A percentile compares a stretch with the other conserved stretches of the same genome.
Evolutionary conservation across 176 grass and related monocot species (phyloP).

Genomic region (Oryza glaberrima): DNA sequence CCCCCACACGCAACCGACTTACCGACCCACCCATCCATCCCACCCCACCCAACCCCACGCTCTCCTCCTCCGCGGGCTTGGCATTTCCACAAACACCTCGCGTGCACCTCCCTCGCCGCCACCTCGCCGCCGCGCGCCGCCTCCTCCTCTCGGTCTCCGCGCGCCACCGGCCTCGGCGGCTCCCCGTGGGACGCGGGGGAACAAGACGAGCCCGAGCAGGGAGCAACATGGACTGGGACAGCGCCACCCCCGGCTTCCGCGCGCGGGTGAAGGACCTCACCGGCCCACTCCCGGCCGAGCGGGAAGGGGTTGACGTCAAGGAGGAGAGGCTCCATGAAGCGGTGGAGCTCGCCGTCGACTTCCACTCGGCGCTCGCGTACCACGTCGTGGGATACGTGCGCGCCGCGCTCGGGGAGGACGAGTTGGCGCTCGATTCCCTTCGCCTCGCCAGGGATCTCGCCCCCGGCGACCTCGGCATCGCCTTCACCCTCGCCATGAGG

Average conservation of each 20-base stretch:
- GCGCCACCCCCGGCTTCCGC: not conserved
- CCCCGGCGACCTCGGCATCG: not conserved
- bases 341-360: not conserved
- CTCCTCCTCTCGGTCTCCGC: not conserved
- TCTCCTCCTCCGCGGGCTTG: not conserved
- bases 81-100: slow-evolving; percentile 2
- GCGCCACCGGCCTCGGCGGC: not conserved
- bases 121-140: not conserved
- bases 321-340: not conserved
- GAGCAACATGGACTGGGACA: not conserved
- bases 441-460: not conserved
- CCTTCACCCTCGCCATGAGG: not conserved
- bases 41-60: not conserved
- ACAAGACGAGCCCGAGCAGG: not conserved
- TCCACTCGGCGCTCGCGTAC: not conserved
- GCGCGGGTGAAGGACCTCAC: too few relatives aligned
- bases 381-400: not conserved
- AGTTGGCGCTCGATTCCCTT: not conserved
- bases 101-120: not conserved
- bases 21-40: not conserved
- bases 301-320: not conserved
- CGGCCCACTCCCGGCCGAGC: not conserved
- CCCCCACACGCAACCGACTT: not conserved
- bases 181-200: not conserved
- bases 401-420: not conserved